Evolutionary conservation across 1,284 basidiomycete species (phyloP).

Genomic region (Sanguinoderma infundibulare): DNA sequence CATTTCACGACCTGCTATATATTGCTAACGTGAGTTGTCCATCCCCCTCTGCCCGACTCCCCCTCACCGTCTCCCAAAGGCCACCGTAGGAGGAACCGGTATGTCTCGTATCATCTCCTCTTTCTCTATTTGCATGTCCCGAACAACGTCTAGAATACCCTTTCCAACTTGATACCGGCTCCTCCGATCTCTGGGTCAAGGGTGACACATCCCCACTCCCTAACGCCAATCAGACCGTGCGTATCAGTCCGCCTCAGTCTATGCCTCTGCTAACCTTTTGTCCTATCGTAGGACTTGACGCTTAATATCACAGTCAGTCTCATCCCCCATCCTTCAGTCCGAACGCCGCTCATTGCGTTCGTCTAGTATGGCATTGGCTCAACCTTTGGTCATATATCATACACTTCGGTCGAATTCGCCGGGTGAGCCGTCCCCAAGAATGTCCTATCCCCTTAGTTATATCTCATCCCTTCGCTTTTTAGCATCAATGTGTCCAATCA

Average conservation of each 20-base stretch:
- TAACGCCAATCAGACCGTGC: constrained; percentile 55
- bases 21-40: constrained; percentile 64
- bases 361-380: constrained; percentile 80
- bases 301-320: constrained; percentile 64
- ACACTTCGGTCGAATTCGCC: constrained; percentile 67
- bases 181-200: constrained; percentile 81
- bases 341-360: neutral
- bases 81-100: constrained; percentile 67
- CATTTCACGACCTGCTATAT: constrained; percentile 76
- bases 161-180: constrained; percentile 82
- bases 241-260: constrained; percentile 22
- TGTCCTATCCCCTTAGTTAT: neutral
- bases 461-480: neutral
- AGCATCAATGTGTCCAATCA: constrained; percentile 70
- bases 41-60: neutral
- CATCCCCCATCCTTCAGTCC: neutral
- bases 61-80: constrained; percentile 39
- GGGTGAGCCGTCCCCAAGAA: constrained; percentile 46
- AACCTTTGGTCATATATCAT: constrained; percentile 66
- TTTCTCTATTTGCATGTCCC: neutral
- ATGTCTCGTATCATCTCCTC: constrained; percentile 28
- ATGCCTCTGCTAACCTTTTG: neutral
- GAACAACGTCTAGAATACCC: constrained; percentile 51
- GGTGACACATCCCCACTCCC: constrained; percentile 55
- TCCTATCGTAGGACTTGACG: constrained; percentile 41